phyloP scores from a whole-genome alignment of 2,329 filamentous ascomycete species.

The Setomelanomma holmii region DNA sequence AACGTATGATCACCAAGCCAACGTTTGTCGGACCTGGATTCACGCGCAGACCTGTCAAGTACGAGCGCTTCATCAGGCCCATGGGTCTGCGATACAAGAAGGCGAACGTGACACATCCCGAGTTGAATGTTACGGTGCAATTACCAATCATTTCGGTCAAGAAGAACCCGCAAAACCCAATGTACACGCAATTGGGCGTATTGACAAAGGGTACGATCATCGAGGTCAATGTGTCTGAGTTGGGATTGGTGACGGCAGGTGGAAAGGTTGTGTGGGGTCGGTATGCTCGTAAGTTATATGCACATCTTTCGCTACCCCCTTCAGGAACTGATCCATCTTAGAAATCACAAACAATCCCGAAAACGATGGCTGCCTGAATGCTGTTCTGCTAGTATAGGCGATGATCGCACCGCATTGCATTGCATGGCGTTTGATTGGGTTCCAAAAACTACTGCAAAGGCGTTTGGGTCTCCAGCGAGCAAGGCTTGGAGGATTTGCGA shows the following conservation, averaged over 20 bases:
- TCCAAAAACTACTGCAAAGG: slow-evolving; percentile 7
- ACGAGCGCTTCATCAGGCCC: slow-evolving; percentile 53
- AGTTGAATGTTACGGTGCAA: slow-evolving; percentile 86
- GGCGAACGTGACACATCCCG: slow-evolving; percentile 75
- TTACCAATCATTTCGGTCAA: slow-evolving; percentile 70
- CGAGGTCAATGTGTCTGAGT: slow-evolving; percentile 91
- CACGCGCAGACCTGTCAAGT: slow-evolving; percentile 85
- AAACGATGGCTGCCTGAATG: slow-evolving; percentile 49
- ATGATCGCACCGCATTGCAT: slow-evolving; percentile 15
- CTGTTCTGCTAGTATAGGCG: slow-evolving; percentile 43
- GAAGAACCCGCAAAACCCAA: slow-evolving; percentile 85
- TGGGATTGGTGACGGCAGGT: slow-evolving; percentile 87
- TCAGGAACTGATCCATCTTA: slow-evolving; percentile 4
- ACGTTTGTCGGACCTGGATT: slow-evolving; percentile 93
- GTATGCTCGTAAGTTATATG: slow-evolving; percentile 36
- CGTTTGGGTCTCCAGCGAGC: slow-evolving; percentile 8
- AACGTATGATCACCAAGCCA: slow-evolving; percentile 78
- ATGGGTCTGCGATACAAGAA: slow-evolving; percentile 82
- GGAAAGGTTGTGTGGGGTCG: slow-evolving; percentile 70
- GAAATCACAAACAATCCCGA: slow-evolving; percentile 48
- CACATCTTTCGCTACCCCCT: neutral
- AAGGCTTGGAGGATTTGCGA: slow-evolving; percentile 4
- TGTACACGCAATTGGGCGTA: slow-evolving; percentile 93
- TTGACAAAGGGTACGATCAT: slow-evolving; percentile 65
- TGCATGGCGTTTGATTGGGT: slow-evolving; percentile 15